A percentile compares a stretch with the other conserved stretches of the same genome.
Conservation (phyloP, 2,329 filamentous ascomycete species). For the Diaporthe vexans region DNA sequence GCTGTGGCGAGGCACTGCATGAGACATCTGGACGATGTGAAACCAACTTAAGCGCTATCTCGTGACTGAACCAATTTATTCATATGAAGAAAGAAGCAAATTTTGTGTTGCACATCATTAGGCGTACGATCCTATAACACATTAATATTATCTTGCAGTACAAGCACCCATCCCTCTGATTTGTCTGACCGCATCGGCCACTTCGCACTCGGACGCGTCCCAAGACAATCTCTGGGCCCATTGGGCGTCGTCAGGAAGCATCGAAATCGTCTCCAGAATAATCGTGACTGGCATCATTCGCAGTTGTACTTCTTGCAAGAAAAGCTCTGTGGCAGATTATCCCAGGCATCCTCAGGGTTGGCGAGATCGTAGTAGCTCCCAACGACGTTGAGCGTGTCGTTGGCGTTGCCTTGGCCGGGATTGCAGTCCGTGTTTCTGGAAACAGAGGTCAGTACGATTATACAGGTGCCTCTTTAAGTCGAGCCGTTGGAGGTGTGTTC, state of each 20-base stretch:
- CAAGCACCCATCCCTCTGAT: neutral
- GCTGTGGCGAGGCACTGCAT: too few relatives aligned
- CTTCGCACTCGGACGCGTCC: neutral
- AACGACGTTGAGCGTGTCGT: constrained; percentile 36
- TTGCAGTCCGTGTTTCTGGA: constrained; percentile 32
- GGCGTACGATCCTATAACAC: neutral
- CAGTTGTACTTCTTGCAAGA: constrained; percentile 37
- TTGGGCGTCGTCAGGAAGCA: neutral
- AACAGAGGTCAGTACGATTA: neutral
- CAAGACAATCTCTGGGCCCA: neutral
- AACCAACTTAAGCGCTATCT: too few relatives aligned
- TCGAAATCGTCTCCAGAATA: fast-evolving
- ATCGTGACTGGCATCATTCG: neutral
- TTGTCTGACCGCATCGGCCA: neutral
- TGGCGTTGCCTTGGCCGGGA: constrained; percentile 24
- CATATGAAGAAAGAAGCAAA: neutral
- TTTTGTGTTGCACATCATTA: neutral
- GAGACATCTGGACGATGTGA: too few relatives aligned
- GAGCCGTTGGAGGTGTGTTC: too few relatives aligned
- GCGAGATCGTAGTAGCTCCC: constrained; percentile 39
- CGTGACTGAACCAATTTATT: neutral
- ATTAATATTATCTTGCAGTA: neutral
- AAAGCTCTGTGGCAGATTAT: constrained; percentile 39
- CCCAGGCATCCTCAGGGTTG: constrained; percentile 37
- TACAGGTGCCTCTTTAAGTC: fast-evolving